Evolutionary conservation across 1,284 basidiomycete genomes (phyloP), one percentile per base, ranked within the genome.

Genomic region (Sparassis latifolia): DNA sequence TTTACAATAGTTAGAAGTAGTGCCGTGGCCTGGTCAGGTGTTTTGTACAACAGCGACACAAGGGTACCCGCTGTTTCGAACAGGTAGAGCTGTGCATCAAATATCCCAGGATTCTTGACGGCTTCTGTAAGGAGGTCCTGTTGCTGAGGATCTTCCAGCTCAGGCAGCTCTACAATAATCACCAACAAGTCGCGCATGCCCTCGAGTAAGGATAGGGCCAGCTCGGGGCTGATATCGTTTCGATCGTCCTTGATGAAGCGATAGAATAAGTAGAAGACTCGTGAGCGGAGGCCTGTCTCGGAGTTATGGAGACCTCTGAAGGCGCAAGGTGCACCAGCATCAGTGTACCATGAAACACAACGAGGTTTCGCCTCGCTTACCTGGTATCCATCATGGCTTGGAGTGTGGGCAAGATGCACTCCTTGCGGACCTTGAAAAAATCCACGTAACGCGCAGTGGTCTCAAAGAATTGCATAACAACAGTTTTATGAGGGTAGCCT

Each of bases 391-490:
- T 79, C 76, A 99, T 93, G 1, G 91, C 88, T 60, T 95, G 86
- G 44, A 99, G 73, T 3, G 92, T 83, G 30, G 90, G 87, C 62
- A 89, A 75, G 55, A 98, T 88, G 59, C 86, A 89, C 56, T 92
- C 84, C 64, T 88, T 86, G 55, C 92, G 85, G 35, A 93, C 83
- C 68, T 91, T 93, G 82, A 98, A 99, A 68, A 98, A 98, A 64
- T 98, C 94, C 39, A 86, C 82, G 66, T 99, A 99, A 50, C 97
- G 83, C 10, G 92, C 84, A 6, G 84, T 80, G 28, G 91, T 91
- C 70, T 99, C 97, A 59, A 98, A 98, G 70, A 89, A 97, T 63
- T 96, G 92, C 67, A 97, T 78, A 10, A 84, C 77, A n/a, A 98
- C 96, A 6, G 86, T 79, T 30, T 87, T 85, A 68, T 97, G 88